Conservation (phyloP, 495 filamentous ascomycete genomes). For the Copromyces sp. region DNA sequence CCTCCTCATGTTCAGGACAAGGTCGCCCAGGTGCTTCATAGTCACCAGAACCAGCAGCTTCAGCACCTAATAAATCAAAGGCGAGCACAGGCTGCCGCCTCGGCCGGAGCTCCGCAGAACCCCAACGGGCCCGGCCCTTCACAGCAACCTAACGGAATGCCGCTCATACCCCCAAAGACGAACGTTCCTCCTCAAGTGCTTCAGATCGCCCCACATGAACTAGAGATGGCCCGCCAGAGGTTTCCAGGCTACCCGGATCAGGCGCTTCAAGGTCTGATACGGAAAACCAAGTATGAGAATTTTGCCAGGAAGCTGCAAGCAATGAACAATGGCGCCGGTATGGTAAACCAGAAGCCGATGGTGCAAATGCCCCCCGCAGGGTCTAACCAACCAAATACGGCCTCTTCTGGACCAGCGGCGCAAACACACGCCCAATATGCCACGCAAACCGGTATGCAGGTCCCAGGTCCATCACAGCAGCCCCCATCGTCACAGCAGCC, state of each 20-base stretch:
- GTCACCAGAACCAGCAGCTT: slow-evolving; percentile 47
- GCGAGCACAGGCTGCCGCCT: slow-evolving; percentile 3
- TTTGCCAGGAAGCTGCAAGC: neutral
- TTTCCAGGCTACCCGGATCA: neutral
- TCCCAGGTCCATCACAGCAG: slow-evolving; percentile 12
- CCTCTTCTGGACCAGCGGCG: neutral
- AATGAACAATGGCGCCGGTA: neutral
- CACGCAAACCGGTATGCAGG: slow-evolving; percentile 11
- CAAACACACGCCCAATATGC: neutral
- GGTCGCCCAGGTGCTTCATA: slow-evolving; percentile 36
- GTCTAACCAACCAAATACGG: neutral
- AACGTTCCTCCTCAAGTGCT: neutral
- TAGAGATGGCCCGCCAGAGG: neutral
- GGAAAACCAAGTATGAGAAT: neutral
- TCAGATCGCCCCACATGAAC: slow-evolving; percentile 2
- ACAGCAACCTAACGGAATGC: neutral
- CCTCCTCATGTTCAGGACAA: slow-evolving; percentile 18
- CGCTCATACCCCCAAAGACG: neutral
- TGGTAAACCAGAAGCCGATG: slow-evolving; percentile 5
- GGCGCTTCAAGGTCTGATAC: neutral
- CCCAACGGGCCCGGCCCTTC: neutral
- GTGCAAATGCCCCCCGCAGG: neutral
- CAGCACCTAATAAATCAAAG: slow-evolving; percentile 11
- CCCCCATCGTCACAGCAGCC: neutral
- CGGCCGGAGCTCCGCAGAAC: neutral